A percentile compares a stretch with the other conserved stretches of the same genome.
Conservation (phyloP, 2,329 filamentous ascomycete genomes). For the Plectosphaerella sp. region DNA sequence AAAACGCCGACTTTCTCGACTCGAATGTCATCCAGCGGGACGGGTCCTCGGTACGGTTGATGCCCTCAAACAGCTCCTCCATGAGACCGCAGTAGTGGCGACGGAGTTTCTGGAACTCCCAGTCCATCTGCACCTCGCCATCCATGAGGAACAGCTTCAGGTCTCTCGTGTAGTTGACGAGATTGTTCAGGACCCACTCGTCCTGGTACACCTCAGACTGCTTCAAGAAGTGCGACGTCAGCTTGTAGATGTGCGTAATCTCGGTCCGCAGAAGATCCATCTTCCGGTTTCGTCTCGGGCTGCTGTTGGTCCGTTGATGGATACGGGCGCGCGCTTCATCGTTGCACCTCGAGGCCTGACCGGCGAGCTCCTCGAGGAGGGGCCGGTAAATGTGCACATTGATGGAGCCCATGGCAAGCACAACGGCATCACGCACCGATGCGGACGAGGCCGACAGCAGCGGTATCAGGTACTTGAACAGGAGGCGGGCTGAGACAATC, state of each 20-base stretch:
- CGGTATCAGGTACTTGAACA: conserved; percentile 90
- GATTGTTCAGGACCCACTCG: conserved; percentile 85
- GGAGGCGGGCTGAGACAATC: conserved; percentile 79
- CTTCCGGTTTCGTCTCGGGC: conserved; percentile 72
- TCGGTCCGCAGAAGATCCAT: conserved; percentile 88
- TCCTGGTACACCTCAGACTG: conserved; percentile 75
- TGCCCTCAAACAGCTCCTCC: conserved; percentile 88
- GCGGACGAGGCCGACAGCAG: conserved; percentile 75
- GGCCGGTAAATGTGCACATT: conserved; percentile 92
- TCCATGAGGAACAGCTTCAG: conserved; percentile 94
- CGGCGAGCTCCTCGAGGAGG: conserved; percentile 83
- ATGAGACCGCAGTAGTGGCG: conserved; percentile 92
- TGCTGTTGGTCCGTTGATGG: conserved; percentile 82
- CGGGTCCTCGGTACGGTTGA: conserved; percentile 79
- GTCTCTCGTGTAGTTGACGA: conserved; percentile 87
- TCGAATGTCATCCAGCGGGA: conserved; percentile 97
- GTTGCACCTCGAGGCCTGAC: conserved; percentile 79
- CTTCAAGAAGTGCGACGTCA: conserved; percentile 85
- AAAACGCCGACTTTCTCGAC: conserved; percentile 88
- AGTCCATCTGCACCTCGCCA: conserved; percentile 88
- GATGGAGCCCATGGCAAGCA: conserved; percentile 87
- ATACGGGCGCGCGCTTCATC: conserved; percentile 83
- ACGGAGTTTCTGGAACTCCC: conserved; percentile 86
- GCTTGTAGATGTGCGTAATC: conserved; percentile 91
- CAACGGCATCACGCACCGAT: conserved; percentile 83